Evolutionary conservation across 1,284 basidiomycete species (phyloP).

Genomic region (Tilletiaria anomala): DNA sequence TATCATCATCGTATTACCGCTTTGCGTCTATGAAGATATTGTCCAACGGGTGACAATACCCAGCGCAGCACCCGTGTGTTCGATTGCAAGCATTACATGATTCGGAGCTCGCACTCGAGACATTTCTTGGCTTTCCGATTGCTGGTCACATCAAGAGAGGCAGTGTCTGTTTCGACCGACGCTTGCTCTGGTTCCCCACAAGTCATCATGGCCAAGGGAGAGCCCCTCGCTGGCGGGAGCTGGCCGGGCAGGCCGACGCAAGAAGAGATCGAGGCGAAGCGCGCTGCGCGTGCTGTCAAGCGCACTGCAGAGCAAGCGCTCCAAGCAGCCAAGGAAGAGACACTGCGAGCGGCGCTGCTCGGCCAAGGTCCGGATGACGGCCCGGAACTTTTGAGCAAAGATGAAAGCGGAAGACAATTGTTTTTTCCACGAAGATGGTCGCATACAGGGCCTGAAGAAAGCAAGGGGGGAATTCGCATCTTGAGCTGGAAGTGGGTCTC

Average conservation of each 20-base stretch:
- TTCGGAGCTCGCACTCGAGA: too few species aligned
- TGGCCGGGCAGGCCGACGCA: neutral
- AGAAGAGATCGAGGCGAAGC: constrained; percentile 1
- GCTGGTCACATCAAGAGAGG: too few species aligned
- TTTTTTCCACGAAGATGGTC: neutral
- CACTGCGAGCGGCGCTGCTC: neutral
- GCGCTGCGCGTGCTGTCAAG: neutral
- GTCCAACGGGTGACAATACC: too few species aligned
- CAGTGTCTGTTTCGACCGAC: too few species aligned
- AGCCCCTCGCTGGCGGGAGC: too few species aligned
- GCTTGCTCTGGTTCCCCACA: too few species aligned
- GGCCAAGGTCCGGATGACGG: neutral
- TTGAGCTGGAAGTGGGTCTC: constrained; percentile 3
- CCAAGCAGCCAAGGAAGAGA: neutral
- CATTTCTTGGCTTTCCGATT: too few species aligned
- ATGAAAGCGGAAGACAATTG: neutral
- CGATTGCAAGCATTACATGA: too few species aligned
- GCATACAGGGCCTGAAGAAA: neutral
- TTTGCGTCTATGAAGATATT: too few species aligned
- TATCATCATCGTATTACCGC: too few species aligned
- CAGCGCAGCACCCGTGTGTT: too few species aligned
- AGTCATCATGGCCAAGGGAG: too few species aligned
- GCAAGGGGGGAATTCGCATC: neutral
- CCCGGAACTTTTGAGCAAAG: neutral
- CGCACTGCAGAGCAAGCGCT: neutral